These are phyloP conservation scores for Ceratobasidium sp. DNA, from an alignment of 1,284 basidiomycete genomes.

Conservation along the genomic window DNA sequence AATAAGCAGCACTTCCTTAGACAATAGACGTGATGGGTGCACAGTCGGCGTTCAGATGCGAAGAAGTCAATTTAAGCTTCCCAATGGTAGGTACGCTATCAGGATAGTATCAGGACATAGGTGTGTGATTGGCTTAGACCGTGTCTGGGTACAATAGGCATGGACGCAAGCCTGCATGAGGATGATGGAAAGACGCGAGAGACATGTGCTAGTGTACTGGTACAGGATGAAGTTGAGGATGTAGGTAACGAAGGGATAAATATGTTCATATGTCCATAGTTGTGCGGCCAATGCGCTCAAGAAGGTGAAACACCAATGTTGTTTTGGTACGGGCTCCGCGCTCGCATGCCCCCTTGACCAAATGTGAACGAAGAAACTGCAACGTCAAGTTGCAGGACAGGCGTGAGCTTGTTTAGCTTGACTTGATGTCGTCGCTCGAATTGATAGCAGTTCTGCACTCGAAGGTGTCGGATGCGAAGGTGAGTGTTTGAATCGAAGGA, in stretches of 20 bases:
- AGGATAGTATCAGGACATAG: conserved; percentile 23
- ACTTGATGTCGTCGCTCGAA: conserved; percentile 43
- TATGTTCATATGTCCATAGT: conserved; percentile 2
- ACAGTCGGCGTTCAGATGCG: neutral
- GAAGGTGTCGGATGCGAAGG: conserved; percentile 13
- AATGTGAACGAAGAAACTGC: conserved; percentile 35
- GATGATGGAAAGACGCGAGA: conserved; percentile 19
- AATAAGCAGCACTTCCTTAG: conserved; percentile 2
- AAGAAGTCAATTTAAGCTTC: conserved; percentile 14
- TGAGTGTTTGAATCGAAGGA: conserved; percentile 17
- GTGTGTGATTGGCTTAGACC: conserved; percentile 32
- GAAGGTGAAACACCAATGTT: conserved; percentile 19
- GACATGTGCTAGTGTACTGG: conserved; percentile 19
- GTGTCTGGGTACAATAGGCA: conserved; percentile 43
- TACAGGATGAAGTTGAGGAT: neutral
- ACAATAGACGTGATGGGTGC: conserved; percentile 33
- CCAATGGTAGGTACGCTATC: conserved; percentile 15
- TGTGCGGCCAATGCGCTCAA: neutral
- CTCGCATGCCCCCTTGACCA: conserved; percentile 41
- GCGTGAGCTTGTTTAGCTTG: conserved; percentile 40
- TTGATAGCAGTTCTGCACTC: conserved; percentile 42
- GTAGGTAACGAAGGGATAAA: conserved; percentile 40
- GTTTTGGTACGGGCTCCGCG: conserved; percentile 39
- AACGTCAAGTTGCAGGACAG: conserved; percentile 36
- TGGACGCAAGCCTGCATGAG: conserved; percentile 18